Conservation (phyloP, 768 basidiomycete species). For the Tylopilus felleus region DNA sequence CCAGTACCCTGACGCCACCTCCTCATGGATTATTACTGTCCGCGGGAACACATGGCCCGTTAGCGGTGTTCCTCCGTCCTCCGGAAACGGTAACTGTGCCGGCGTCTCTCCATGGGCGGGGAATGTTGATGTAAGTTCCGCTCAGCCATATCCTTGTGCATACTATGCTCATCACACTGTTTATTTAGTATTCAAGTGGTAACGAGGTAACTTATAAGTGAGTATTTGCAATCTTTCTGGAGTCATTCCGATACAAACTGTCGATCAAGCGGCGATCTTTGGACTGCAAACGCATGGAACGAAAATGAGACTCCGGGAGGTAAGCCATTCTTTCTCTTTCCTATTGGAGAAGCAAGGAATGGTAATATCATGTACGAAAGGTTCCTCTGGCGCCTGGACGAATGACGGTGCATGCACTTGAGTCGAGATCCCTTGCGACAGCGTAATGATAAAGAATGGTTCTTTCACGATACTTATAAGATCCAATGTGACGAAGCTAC, state of each 20-base stretch:
- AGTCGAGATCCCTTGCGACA: not conserved
- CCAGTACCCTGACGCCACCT: constrained; percentile 38
- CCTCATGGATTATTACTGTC: constrained; percentile 39
- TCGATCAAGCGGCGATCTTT: constrained; percentile 39
- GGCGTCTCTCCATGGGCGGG: constrained; percentile 41
- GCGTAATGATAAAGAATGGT: not conserved
- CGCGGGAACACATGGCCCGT: constrained; percentile 36
- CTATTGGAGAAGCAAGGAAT: not conserved
- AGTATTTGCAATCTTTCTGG: constrained; percentile 7
- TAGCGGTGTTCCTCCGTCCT: constrained; percentile 17
- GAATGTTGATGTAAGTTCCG: constrained; percentile 32
- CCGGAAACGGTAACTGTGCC: constrained; percentile 30
- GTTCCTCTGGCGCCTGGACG: constrained; percentile 50
- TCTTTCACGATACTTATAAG: not conserved
- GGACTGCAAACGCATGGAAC: constrained; percentile 47
- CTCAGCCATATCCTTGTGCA: not conserved
- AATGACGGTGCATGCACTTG: constrained; percentile 51
- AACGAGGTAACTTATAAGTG: constrained; percentile 40
- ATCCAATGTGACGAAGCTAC: not conserved
- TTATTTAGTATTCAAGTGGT: constrained; percentile 39
- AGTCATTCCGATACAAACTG: not conserved
- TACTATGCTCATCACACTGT: not conserved
- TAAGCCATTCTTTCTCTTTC: not conserved
- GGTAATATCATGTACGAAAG: constrained; percentile 23
- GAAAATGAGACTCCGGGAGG: constrained; percentile 36